Base-by-base conservation (phyloP, 768 basidiomycete species). In the Xerocomellus chrysenteron region DNA sequence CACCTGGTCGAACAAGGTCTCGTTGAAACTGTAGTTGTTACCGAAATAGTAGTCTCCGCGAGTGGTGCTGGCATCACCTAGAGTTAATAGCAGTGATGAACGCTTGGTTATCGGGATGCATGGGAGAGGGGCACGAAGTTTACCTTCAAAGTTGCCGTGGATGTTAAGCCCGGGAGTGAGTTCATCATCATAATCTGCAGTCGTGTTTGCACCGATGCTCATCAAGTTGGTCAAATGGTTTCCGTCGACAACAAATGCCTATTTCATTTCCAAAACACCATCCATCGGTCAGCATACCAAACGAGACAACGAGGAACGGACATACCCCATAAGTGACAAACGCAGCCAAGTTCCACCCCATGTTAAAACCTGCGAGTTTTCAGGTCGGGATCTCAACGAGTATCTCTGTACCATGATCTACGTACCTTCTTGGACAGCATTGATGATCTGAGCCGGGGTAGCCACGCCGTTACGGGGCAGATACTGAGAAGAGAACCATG, bases 141-240 rank as follows among this genome's bases (percentile, higher is more conserved):
- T 35, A 54, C 64, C 64, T 57, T 67, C 67, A 42, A 68, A 63
- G 30, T 63, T 67, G 5, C 67, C 59, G 16, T 68, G 66, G 26
- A 56, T 58, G 39, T 55, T 68, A 0, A 67, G 50, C 19, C 64
- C 64, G 0, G 61, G 64, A 35, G 56, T 56, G 41, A 59, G 37
- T 26, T 54, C 24, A 37, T n/a, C 32, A 0, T 59, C 21, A 21
- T 21, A 21, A 0, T 56, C 39, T 17, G 46, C 55, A 9, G 64
- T 67, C 14, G 56, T 52, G 17, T 67, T 67, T 50, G 59, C 59
- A 45, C 64, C 66, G 13, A 67, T 68, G 43, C 52, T 58, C 66
- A 67, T 67, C 58, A 65, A 53, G 21, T 67, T 67, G 14, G 66
- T 67, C 55, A 67, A 45, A 24, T 66, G 66, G 19, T 68, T 67